Percentiles rank a stretch among this genome's conserved stretches.
These are phyloP conservation scores for Spathaspora girioi DNA, from an alignment of 805 yeast genomes.

Conservation along the genomic window DNA sequence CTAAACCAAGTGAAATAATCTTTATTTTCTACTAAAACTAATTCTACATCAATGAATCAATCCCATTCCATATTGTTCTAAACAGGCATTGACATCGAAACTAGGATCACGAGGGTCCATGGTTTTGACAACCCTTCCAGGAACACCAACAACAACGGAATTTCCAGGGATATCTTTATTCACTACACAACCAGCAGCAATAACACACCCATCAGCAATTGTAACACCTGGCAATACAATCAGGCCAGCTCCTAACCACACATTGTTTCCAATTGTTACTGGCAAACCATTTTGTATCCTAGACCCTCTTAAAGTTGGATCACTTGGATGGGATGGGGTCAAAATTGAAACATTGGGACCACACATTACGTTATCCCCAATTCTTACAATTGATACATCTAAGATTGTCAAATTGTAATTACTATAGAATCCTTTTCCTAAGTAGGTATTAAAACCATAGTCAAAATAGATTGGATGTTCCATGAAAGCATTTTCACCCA, in stretches of 20 bases:
- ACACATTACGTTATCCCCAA: constrained; percentile 12
- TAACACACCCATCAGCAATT: constrained; percentile 35
- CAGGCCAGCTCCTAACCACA: constrained; percentile 11
- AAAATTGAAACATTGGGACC: constrained; percentile 10
- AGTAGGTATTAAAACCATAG: constrained; percentile 12
- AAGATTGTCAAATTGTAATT: constrained; percentile 11
- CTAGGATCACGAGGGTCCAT: constrained; percentile 9
- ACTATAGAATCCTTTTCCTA: constrained; percentile 10
- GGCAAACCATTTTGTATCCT: constrained; percentile 9
- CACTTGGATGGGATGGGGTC: constrained; percentile 9
- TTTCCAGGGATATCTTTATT: constrained; percentile 49
- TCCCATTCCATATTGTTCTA: constrained; percentile 8
- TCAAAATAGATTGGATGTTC: constrained; percentile 11
- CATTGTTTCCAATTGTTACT: constrained; percentile 10
- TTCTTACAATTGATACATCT: constrained; percentile 11
- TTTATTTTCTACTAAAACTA: too few species aligned
- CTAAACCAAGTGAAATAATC: neutral
- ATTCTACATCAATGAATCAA: neutral
- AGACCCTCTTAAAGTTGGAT: constrained; percentile 10
- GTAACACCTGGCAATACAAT: constrained; percentile 12
- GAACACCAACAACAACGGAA: constrained; percentile 57
- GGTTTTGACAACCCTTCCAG: constrained; percentile 44
- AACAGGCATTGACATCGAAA: constrained; percentile 6
- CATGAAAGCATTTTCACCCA: constrained; percentile 8
- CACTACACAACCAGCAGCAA: constrained; percentile 68